These are phyloP conservation scores for Penicillium frequentans DNA, from an alignment of 2,329 filamentous ascomycete species.

Conservation along the genomic window DNA sequence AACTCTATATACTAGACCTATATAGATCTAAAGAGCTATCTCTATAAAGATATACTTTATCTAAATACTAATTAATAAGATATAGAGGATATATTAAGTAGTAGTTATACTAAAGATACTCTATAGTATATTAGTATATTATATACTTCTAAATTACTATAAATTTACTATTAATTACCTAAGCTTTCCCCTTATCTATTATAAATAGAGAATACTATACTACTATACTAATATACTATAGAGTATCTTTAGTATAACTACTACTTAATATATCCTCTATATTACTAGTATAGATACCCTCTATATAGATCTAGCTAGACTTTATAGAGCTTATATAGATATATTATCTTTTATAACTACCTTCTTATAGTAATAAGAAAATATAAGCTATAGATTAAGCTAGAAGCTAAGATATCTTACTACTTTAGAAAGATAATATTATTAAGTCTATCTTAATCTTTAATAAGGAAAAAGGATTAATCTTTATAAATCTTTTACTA, in stretches of 20 bases:
- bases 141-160: not conserved
- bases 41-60: not conserved
- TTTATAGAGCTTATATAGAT: no score
- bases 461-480: no score
- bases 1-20: not conserved
- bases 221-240: not conserved
- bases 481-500: no score
- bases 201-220: not conserved
- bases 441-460: not conserved
- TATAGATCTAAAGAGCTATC: not conserved
- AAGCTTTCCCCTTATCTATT: no score
- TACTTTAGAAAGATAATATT: no score
- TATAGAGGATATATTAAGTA: no score
- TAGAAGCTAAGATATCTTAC: no score
- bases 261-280: slow-evolving; percentile 2
- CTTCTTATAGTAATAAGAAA: no score
- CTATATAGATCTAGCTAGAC: not conserved
- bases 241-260: not conserved
- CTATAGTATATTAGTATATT: no score
- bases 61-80: not conserved
- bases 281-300: not conserved
- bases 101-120: no score
- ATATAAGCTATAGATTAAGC: no score
- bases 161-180: not conserved
- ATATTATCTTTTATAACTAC: no score